These are phyloP conservation scores for Calonectria crousiana DNA, from an alignment of 2,329 filamentous ascomycete species.

Conservation along the genomic window DNA sequence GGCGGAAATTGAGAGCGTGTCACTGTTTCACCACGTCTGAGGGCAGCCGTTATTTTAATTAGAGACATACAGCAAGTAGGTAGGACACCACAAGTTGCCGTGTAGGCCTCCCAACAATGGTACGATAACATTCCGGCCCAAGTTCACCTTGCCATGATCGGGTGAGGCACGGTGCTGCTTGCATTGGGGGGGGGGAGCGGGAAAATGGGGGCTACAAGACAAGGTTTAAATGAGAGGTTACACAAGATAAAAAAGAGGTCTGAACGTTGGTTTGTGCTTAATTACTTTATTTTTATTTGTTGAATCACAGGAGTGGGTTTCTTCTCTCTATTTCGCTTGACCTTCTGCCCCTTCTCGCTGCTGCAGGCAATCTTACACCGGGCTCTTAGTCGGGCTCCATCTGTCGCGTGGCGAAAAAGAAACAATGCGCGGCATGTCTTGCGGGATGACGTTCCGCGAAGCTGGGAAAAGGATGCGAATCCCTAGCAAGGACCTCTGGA, in stretches of 20 bases:
- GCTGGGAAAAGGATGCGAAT: not conserved
- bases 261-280: not conserved
- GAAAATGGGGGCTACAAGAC: not conserved
- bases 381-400: not conserved
- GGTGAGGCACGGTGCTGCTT: not conserved
- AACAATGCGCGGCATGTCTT: not conserved
- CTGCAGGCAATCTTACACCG: not conserved
- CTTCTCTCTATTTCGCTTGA: not conserved
- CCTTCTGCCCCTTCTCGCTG: not conserved
- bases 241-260: conserved; percentile 1
- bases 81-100: not conserved
- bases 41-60: conserved; percentile 8
- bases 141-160: not conserved
- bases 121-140: conserved; percentile 4
- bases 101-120: not conserved
- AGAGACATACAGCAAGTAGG: not conserved
- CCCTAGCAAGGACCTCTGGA: not conserved
- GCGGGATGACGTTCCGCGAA: conserved; percentile 2
- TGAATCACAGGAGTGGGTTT: not conserved
- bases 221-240: not conserved
- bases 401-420: not conserved
- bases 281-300: not conserved
- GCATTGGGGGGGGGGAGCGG: not conserved
- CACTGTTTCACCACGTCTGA: conserved; percentile 10
- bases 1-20: conserved; percentile 3